Percentiles rank a stretch among this genome's conserved stretches.
These are phyloP conservation scores for Plasmopara muralis DNA, from an alignment of 352 stramenopile species.

Conservation along the genomic window DNA sequence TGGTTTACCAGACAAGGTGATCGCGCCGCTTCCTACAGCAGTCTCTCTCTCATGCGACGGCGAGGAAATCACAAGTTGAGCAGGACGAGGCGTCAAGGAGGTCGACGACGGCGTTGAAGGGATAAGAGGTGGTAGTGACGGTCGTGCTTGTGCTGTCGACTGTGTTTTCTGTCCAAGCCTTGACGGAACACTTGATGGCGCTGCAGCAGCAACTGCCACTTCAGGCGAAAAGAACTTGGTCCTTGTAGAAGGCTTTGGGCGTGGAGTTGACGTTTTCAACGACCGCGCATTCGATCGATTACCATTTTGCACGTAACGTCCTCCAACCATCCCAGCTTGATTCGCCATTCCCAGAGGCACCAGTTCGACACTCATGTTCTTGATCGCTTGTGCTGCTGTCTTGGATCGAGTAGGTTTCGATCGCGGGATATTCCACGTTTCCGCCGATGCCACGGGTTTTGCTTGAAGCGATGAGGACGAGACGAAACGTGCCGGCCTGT, in stretches of 20 bases:
- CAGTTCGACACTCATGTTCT: conserved; percentile 36
- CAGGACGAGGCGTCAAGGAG: neutral
- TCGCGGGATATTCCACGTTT: conserved; percentile 16
- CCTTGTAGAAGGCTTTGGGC: conserved; percentile 15
- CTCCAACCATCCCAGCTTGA: conserved; percentile 30
- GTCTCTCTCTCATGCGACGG: conserved; percentile 4
- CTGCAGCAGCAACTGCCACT: neutral
- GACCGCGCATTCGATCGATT: conserved; percentile 32
- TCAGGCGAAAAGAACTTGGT: conserved; percentile 11
- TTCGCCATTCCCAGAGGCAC: conserved; percentile 39
- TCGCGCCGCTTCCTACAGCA: neutral
- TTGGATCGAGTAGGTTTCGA: conserved; percentile 9
- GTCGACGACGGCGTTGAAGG: neutral
- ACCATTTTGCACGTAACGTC: conserved; percentile 62
- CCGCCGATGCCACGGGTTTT: neutral
- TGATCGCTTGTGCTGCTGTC: conserved; percentile 32
- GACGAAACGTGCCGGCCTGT: conserved; percentile 11
- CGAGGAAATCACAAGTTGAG: conserved; percentile 7
- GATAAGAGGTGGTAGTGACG: conserved; percentile 6
- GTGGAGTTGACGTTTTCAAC: conserved; percentile 7
- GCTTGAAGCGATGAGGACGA: conserved; percentile 14
- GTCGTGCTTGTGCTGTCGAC: conserved; percentile 5
- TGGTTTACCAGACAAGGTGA: neutral
- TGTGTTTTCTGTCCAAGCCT: conserved; percentile 5
- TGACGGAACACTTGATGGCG: conserved; percentile 1